Evolutionary conservation across 164 flowering plant genomes (phyloP), one percentile per base, ranked within the genome.

Genomic region (Umbilicus rupestris): DNA sequence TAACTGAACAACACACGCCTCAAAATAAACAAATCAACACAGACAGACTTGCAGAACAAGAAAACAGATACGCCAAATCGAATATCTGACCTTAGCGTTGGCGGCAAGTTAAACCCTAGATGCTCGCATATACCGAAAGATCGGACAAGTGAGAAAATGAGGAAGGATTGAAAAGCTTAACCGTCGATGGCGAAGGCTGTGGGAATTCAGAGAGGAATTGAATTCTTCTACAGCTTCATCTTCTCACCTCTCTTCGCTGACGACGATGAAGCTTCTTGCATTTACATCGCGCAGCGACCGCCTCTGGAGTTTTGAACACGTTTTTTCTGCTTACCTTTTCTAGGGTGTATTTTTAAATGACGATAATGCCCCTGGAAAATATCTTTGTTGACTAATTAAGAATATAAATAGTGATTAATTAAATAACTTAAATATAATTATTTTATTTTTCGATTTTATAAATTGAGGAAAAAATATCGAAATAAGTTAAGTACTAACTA

Each of bases 41-140:
- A 20, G 14, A 6, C 29, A 26, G 15, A 22, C 15, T 55, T 12
- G 16, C 33, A 5, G 3, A 55, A 12, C 33, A 15, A 14, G 29
- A 55, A 55, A 26, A 52, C 16, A 55, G 15, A 30, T 11, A 30
- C 28, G 1, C 1, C 3, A 7, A 20, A 8, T 7, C 7, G 19
- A n/a, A 28, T 28, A 55, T 12, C 33, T 4, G 60, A 55, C 60
- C 60, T 55, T 55, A 28, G 60, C 60, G 60, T 28, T 28, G 5
- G 60, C 33, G 17, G 60, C 60, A 28, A 26, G 60, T 26, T 55
- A 28, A 55, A 28, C 60, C 33, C 60, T 55, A 52, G 33, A 55
- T 55, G 60, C 60, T 33, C 33, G 60, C 6, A 1, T 19, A 55
- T 9, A 55, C 28, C 60, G 60, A 33, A 55, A 55, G 4, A n/a